A percentile compares a stretch with the other conserved stretches of the same genome.
phyloP scores from a whole-genome alignment of 768 basidiomycete species.

The Boletus coccyginus region DNA sequence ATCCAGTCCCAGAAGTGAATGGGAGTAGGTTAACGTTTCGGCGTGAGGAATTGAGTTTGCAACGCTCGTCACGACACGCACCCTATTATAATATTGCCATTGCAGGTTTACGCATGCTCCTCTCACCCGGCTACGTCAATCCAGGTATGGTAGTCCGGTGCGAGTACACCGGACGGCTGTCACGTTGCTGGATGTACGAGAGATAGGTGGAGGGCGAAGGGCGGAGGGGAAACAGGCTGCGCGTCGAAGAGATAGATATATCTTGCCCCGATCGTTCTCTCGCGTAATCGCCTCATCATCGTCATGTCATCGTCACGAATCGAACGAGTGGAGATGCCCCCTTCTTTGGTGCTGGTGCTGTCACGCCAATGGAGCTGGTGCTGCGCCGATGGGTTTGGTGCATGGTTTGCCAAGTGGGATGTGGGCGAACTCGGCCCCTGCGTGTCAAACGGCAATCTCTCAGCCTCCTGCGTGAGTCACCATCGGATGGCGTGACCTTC shows the following conservation, averaged over 20 bases:
- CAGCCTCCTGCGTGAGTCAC: not conserved
- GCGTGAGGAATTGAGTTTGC: conserved; percentile 6
- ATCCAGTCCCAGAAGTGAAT: conserved; percentile 1
- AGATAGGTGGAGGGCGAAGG: not conserved
- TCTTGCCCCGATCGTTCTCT: not conserved
- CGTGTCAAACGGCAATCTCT: not conserved
- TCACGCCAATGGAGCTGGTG: not conserved
- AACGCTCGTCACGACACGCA: not conserved
- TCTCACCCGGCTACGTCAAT: not conserved
- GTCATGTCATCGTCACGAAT: not conserved
- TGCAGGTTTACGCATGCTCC: conserved; percentile 1
- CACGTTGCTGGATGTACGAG: not conserved
- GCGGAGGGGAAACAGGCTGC: not conserved
- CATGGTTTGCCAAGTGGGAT: not conserved
- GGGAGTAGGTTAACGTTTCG: conserved; percentile 9
- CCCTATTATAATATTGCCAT: conserved; percentile 6
- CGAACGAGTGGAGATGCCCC: not conserved
- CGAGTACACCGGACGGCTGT: conserved; percentile 7
- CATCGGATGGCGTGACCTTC: not conserved
- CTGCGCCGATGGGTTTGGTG: not conserved
- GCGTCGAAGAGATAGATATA: not conserved
- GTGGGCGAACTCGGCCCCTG: no score
- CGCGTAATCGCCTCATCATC: not conserved
- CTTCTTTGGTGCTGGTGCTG: not conserved
- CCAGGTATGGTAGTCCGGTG: conserved; percentile 11